These are phyloP conservation scores for Globisporangium abappressorium DNA, from an alignment of 352 stramenopile genomes.

Conservation along the genomic window DNA sequence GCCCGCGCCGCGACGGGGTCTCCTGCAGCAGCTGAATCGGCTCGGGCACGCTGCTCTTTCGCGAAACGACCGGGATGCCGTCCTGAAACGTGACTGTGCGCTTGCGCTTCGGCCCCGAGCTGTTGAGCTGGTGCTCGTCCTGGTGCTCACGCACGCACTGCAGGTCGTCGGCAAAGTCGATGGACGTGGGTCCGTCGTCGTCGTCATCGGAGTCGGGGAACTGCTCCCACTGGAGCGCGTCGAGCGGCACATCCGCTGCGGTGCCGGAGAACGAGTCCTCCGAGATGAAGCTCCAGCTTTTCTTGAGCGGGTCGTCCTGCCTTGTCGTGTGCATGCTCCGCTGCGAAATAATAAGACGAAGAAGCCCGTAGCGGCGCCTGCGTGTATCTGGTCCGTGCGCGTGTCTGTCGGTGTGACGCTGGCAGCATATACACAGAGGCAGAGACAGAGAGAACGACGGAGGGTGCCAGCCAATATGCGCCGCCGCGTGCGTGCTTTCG, in stretches of 20 bases:
- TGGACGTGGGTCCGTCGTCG: conserved; percentile 12
- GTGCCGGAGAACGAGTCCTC: conserved; percentile 60
- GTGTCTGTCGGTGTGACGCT: background rate
- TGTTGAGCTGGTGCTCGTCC: conserved; percentile 11
- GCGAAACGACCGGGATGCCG: conserved; percentile 52
- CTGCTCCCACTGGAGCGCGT: conserved; percentile 48
- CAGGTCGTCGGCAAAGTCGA: conserved; percentile 21
- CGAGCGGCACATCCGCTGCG: conserved; percentile 29
- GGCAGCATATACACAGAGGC: background rate
- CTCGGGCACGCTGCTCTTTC: conserved; percentile 57
- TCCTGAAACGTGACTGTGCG: conserved; percentile 58
- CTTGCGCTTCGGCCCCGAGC: conserved; percentile 33
- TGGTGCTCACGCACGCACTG: conserved; percentile 15
- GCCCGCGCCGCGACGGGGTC: conserved; percentile 31
- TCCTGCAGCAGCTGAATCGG: conserved; percentile 70
- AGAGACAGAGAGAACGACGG: background rate
- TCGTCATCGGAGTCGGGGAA: conserved; percentile 28
- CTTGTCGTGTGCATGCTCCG: conserved; percentile 15
- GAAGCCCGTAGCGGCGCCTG: background rate
- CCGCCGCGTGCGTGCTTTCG: background rate
- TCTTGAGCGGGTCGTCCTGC: conserved; percentile 22
- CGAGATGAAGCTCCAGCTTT: conserved; percentile 83
- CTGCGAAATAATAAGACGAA: background rate
- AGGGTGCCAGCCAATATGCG: background rate
- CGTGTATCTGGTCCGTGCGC: background rate